Evolutionary conservation across 768 basidiomycete species (phyloP).

Genomic region (Amanita rimosa): DNA sequence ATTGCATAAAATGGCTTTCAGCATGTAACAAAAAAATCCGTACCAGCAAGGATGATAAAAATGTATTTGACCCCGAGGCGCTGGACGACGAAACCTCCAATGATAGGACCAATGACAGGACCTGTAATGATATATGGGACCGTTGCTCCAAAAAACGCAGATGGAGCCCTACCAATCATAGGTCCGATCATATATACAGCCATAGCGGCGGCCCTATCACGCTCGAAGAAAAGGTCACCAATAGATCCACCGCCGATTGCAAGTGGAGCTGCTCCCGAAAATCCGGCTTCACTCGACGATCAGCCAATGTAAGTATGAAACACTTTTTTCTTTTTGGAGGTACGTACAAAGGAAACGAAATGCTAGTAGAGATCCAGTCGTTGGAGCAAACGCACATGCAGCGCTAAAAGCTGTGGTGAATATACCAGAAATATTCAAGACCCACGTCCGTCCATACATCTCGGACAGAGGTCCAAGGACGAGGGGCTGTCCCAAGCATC

Average conservation of each 20-base stretch:
- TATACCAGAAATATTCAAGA: conserved; percentile 55
- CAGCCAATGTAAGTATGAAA: not conserved
- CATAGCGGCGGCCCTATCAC: conserved; percentile 49
- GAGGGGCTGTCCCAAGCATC: conserved; percentile 28
- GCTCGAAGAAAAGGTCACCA: conserved; percentile 56
- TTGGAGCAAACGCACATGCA: conserved; percentile 61
- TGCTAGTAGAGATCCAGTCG: conserved; percentile 37
- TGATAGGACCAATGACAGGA: conserved; percentile 50
- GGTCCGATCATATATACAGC: conserved; percentile 56
- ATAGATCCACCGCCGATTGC: conserved; percentile 54
- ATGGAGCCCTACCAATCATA: conserved; percentile 33
- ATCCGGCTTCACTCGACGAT: conserved; percentile 33
- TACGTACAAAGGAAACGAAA: conserved; percentile 60
- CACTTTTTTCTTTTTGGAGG: not conserved
- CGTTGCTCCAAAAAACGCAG: not conserved
- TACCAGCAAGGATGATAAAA: conserved; percentile 38
- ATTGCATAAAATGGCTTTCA: not conserved
- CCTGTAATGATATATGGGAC: conserved; percentile 14
- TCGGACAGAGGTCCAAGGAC: conserved; percentile 61
- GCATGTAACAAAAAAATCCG: not conserved
- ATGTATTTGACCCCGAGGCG: conserved; percentile 50
- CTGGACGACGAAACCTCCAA: conserved; percentile 55
- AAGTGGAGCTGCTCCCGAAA: conserved; percentile 53
- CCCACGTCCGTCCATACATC: conserved; percentile 63
- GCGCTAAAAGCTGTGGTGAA: conserved; percentile 52